phyloP scores from a whole-genome alignment of 2,329 filamentous ascomycete species.

The Aspergillus sp. region DNA sequence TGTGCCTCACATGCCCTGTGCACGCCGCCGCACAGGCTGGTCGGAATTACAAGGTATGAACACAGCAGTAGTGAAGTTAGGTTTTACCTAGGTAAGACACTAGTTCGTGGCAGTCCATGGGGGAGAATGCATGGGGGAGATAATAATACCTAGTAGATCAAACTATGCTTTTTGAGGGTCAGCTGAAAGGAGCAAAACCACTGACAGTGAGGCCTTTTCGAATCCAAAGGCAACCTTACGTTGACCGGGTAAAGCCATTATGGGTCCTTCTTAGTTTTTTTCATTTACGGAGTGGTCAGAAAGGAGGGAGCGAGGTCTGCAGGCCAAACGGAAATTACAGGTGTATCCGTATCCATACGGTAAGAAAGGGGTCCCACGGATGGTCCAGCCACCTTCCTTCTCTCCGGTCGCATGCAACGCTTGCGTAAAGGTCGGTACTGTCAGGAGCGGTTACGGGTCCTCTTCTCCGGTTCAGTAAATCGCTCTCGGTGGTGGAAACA shows the following conservation, averaged over 20 bases:
- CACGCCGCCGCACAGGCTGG: conserved; percentile 7
- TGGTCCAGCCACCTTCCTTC: conserved; percentile 27
- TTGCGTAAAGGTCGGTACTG: conserved; percentile 34
- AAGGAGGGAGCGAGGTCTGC: conserved; percentile 3
- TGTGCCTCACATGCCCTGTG: conserved; percentile 25
- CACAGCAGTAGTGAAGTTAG: not conserved
- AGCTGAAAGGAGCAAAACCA: conserved; percentile 12
- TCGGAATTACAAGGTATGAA: not conserved
- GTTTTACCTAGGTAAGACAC: conserved; percentile 1
- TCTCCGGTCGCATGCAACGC: conserved; percentile 34
- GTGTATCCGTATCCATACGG: not conserved
- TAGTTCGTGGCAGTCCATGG: not conserved
- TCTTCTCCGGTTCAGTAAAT: conserved; percentile 39
- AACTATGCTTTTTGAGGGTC: not conserved
- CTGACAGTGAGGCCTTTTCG: conserved; percentile 16
- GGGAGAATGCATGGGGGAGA: conserved; percentile 1
- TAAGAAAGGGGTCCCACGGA: conserved; percentile 10
- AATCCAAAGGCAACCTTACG: conserved; percentile 11
- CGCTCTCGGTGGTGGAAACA: conserved; percentile 21
- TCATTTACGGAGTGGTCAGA: not conserved
- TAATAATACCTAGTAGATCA: not conserved
- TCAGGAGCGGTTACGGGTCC: conserved; percentile 42
- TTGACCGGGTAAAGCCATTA: conserved; percentile 11
- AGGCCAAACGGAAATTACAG: conserved; percentile 10
- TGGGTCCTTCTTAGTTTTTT: conserved; percentile 7